Percentiles rank a stretch among this genome's conserved stretches.
phyloP scores from a whole-genome alignment of 2,329 filamentous ascomycete genomes.

The Zelopaecilomyces penicillatus region DNA sequence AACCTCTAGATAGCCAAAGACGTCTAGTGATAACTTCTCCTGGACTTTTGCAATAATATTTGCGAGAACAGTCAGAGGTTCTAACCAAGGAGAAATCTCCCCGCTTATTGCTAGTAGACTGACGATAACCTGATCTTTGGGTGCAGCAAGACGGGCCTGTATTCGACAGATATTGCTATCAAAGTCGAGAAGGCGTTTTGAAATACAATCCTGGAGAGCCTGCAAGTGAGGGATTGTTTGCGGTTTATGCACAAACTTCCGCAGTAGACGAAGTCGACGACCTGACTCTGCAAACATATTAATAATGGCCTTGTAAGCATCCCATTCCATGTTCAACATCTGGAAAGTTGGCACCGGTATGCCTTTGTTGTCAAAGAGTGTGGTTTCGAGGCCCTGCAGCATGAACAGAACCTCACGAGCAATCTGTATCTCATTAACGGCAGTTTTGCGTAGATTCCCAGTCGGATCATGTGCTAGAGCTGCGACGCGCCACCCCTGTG shows the following conservation, averaged over 20 bases:
- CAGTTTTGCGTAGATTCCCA: conserved; percentile 29
- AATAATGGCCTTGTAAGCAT: conserved; percentile 41
- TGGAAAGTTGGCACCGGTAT: conserved; percentile 34
- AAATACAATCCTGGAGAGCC: conserved; percentile 59
- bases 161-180: conserved; percentile 50
- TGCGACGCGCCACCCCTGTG: conserved; percentile 28
- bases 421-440: conserved; percentile 62
- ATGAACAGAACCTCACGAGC: conserved; percentile 77
- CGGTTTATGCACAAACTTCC: conserved; percentile 32
- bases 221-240: conserved; percentile 56
- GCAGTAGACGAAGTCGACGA: conserved; percentile 36
- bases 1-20: conserved; percentile 70
- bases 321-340: conserved; percentile 39
- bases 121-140: conserved; percentile 45
- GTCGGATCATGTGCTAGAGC: conserved; percentile 27
- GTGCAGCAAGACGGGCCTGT: conserved; percentile 52
- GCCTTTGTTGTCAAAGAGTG: conserved; percentile 48
- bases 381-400: conserved; percentile 70
- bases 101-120: conserved; percentile 57
- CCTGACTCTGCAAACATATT: conserved; percentile 39
- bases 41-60: conserved; percentile 52
- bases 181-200: conserved; percentile 47
- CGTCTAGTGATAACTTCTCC: conserved; percentile 36
- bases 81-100: conserved; percentile 45
- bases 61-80: conserved; percentile 52